Evolutionary conservation across 2,329 filamentous ascomycete species (phyloP).

Genomic region (Aspergillus proliferans): DNA sequence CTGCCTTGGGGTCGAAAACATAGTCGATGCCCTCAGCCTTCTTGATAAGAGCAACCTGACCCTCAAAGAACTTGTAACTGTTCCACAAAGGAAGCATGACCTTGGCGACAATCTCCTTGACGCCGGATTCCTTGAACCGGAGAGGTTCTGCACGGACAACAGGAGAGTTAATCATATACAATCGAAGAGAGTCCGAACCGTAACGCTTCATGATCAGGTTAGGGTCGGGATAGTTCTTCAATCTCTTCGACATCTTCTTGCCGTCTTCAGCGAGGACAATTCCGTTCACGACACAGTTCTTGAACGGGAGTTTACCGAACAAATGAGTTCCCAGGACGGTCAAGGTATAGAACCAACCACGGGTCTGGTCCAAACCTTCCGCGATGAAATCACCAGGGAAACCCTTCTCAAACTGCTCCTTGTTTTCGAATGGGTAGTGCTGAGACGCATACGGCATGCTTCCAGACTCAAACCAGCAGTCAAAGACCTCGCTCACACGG

Average conservation of each 20-base stretch:
- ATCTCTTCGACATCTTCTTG: constrained; percentile 97
- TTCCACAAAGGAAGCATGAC: constrained; percentile 92
- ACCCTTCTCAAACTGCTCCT: constrained; percentile 68
- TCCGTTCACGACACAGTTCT: constrained; percentile 94
- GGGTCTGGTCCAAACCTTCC: constrained; percentile 86
- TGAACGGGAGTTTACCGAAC: constrained; percentile 78
- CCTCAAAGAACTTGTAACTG: constrained; percentile 93
- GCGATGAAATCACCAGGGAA: constrained; percentile 95
- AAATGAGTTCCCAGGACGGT: constrained; percentile 82
- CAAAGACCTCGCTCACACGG: constrained; percentile 82
- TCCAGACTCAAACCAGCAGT: constrained; percentile 96
- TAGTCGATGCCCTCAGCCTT: constrained; percentile 76
- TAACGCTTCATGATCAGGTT: constrained; percentile 76
- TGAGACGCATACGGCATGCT: constrained; percentile 90
- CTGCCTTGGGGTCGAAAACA: constrained; percentile 68
- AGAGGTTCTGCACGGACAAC: constrained; percentile 88
- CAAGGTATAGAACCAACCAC: constrained; percentile 95
- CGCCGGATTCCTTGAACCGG: constrained; percentile 82
- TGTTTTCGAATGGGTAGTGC: constrained; percentile 89
- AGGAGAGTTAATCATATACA: constrained; percentile 96
- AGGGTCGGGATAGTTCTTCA: constrained; percentile 95
- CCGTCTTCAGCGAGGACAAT: constrained; percentile 91
- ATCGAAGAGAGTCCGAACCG: constrained; percentile 81
- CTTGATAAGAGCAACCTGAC: constrained; percentile 77
- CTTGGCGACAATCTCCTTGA: constrained; percentile 91